Percentiles rank a stretch among this genome's conserved stretches.
Conservation (phyloP, 78 protist genomes). For the Dictyostelium citrinum region DNA sequence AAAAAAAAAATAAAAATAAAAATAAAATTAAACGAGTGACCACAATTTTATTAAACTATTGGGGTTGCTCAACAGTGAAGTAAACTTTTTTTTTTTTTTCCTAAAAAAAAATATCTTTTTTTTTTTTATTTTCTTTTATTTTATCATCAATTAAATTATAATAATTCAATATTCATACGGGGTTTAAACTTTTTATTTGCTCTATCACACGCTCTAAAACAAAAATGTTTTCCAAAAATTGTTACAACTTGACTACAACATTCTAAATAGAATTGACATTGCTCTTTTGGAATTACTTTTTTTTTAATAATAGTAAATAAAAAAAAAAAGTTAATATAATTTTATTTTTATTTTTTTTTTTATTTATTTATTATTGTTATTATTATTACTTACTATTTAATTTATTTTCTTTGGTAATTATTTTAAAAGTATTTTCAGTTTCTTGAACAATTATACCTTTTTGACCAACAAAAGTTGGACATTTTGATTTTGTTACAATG, state of each 20-base stretch:
- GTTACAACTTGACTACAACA: neutral
- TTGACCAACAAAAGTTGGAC: conserved; percentile 71
- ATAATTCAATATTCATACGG: conserved; percentile 36
- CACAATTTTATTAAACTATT: too few species aligned
- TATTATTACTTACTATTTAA: conserved; percentile 29
- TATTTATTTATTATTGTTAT: neutral
- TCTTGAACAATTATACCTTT: conserved; percentile 76
- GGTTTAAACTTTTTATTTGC: conserved; percentile 58
- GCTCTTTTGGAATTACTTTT: conserved; percentile 64
- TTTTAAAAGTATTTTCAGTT: conserved; percentile 76
- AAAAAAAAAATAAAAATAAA: too few species aligned
- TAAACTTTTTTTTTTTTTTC: too few species aligned
- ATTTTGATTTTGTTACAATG: conserved; percentile 31
- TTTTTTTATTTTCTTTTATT: too few species aligned
- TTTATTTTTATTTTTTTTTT: neutral
- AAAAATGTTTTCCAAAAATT: conserved; percentile 70
- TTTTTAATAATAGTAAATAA: too few species aligned
- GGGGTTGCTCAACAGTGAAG: neutral
- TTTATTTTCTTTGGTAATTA: conserved; percentile 64
- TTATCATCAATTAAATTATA: too few species aligned
- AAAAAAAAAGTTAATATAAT: too few species aligned
- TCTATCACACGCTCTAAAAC: conserved; percentile 53
- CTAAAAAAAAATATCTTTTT: neutral
- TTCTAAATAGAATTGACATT: conserved; percentile 32
- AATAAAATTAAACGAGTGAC: neutral